Evolutionary conservation across 352 stramenopile species (phyloP).

Genomic region (Phytophthora cryptogea): DNA sequence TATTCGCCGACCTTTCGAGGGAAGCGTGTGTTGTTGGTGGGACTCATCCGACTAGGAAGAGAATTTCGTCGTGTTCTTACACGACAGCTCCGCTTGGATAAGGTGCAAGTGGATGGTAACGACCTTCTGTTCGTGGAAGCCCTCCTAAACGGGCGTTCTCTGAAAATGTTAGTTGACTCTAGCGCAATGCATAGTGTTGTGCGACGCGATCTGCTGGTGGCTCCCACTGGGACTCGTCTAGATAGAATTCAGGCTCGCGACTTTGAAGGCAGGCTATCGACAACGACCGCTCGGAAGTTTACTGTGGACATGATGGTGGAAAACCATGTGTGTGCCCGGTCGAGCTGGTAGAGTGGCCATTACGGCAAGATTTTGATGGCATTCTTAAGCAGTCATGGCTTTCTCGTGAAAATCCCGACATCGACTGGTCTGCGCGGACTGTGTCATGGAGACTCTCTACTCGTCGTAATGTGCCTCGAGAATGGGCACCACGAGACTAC

Average conservation of each 20-base stretch:
- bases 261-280: slow-evolving; percentile 14
- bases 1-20: too few species aligned
- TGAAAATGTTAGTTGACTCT: slow-evolving; percentile 27
- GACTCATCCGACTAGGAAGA: too few species aligned
- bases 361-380: slow-evolving; percentile 20
- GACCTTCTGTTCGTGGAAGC: slow-evolving; percentile 21
- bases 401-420: slow-evolving; percentile 8
- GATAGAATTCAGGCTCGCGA: slow-evolving; percentile 5
- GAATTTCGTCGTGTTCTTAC: too few species aligned
- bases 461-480: slow-evolving; percentile 6
- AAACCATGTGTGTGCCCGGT: background rate
- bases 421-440: slow-evolving; percentile 8
- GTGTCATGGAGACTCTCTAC: slow-evolving; percentile 2
- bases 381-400: slow-evolving; percentile 14
- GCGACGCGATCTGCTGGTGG: slow-evolving; percentile 9
- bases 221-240: slow-evolving; percentile 1
- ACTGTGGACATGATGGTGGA: slow-evolving; percentile 13
- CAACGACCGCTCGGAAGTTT: slow-evolving; percentile 1
- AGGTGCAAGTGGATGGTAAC: slow-evolving; percentile 14
- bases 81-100: slow-evolving; percentile 15
- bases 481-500: slow-evolving; percentile 6
- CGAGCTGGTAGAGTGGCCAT: slow-evolving; percentile 14
- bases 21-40: too few species aligned
- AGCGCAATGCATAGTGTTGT: slow-evolving; percentile 25
- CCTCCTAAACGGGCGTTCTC: slow-evolving; percentile 1